phyloP scores from a whole-genome alignment of 208 protist genomes.

The Leishmania gerbilli region DNA sequence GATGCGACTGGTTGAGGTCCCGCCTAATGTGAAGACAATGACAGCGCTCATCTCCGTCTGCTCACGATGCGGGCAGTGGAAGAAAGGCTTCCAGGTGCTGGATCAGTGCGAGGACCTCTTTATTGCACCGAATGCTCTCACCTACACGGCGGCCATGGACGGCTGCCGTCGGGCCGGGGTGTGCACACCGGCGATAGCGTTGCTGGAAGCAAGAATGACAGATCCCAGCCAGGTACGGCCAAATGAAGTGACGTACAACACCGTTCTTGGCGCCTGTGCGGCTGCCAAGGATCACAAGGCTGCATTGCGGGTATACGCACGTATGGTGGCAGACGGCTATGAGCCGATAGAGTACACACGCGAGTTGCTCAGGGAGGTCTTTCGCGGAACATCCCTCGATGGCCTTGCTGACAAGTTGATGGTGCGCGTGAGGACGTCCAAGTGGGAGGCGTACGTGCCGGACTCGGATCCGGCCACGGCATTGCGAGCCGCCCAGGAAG shows the following conservation, averaged over 20 bases:
- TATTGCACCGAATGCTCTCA: slow-evolving; percentile 85
- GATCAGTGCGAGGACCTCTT: slow-evolving; percentile 77
- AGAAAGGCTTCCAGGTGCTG: slow-evolving; percentile 71
- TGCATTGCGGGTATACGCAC: slow-evolving; percentile 72
- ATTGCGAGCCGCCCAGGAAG: slow-evolving; percentile 47
- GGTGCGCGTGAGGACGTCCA: slow-evolving; percentile 47
- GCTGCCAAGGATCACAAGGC: slow-evolving; percentile 50
- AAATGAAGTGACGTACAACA: slow-evolving; percentile 90
- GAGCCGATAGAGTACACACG: slow-evolving; percentile 73
- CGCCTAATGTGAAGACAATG: slow-evolving; percentile 84
- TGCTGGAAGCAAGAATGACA: slow-evolving; percentile 62
- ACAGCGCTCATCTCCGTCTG: slow-evolving; percentile 71
- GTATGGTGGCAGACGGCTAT: slow-evolving; percentile 82
- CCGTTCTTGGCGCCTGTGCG: slow-evolving; percentile 67
- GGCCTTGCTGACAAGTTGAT: slow-evolving; percentile 64
- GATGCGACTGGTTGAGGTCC: slow-evolving; percentile 71
- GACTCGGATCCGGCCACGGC: slow-evolving; percentile 82
- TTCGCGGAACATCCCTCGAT: slow-evolving; percentile 58
- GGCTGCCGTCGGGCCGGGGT: slow-evolving; percentile 76
- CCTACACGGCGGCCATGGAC: slow-evolving; percentile 91
- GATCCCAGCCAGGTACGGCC: slow-evolving; percentile 59
- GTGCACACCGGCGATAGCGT: slow-evolving; percentile 59
- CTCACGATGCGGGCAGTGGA: slow-evolving; percentile 66
- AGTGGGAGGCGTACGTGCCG: slow-evolving; percentile 49
- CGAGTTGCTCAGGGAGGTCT: slow-evolving; percentile 48